phyloP scores from a whole-genome alignment of 306 rosid genomes.

The Cucurbita maxima region DNA sequence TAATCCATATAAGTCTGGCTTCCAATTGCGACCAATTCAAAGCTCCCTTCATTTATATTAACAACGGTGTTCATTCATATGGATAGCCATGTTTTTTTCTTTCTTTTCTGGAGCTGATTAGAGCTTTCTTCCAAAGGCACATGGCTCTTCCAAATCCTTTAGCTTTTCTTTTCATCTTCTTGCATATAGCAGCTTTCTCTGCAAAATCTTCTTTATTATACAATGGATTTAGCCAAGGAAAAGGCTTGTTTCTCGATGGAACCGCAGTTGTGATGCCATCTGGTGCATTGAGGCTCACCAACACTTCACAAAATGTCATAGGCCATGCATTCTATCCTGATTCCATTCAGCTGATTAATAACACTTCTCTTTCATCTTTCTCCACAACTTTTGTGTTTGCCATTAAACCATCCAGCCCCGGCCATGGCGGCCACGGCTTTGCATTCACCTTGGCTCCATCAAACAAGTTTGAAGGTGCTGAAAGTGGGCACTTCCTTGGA shows the following conservation, averaged over 20 bases:
- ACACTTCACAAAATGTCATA: constrained; percentile 8
- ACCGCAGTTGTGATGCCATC: constrained; percentile 16
- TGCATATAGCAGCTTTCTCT: constrained; percentile 1
- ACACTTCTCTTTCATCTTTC: constrained; percentile 22
- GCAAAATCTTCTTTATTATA: constrained; percentile 6
- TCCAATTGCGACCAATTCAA: not conserved
- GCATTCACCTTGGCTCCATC: constrained; percentile 43
- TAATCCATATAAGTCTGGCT: not conserved
- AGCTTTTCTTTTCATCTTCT: constrained; percentile 16
- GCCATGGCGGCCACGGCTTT: constrained; percentile 44
- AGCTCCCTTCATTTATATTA: not conserved
- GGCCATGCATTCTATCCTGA: constrained; percentile 36
- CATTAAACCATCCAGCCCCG: constrained; percentile 20
- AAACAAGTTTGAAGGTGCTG: constrained; percentile 18
- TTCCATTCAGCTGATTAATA: constrained; percentile 15
- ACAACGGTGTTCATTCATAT: not conserved
- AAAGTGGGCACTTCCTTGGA: constrained; percentile 33
- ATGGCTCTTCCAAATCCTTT: constrained; percentile 22
- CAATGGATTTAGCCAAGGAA: constrained; percentile 26
- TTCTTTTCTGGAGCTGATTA: not conserved
- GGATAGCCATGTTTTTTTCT: not conserved
- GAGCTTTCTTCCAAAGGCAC: not conserved
- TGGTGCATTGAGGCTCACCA: constrained; percentile 31
- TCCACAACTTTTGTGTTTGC: constrained; percentile 52
- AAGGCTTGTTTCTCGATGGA: constrained; percentile 5